phyloP scores from a whole-genome alignment of 2,329 filamentous ascomycete species.

The Diaporthe australafricana region DNA sequence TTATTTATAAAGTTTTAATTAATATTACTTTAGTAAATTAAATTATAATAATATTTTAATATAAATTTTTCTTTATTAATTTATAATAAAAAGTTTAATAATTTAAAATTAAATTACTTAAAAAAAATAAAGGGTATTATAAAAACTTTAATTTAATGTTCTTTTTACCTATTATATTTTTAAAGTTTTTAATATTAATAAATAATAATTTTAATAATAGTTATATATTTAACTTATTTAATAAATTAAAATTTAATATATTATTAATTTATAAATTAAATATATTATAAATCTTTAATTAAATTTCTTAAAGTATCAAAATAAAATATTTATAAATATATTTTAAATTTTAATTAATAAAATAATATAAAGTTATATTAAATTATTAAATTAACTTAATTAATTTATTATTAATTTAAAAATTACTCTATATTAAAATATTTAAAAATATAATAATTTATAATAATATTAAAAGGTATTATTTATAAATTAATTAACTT shows the following conservation, averaged over 20 bases:
- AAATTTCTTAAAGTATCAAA: not conserved
- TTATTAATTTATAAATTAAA: not conserved
- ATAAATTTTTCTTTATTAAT: too few relatives aligned
- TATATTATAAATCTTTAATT: not conserved
- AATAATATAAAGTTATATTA: not conserved
- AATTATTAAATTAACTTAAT: not conserved
- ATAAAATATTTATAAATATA: not conserved
- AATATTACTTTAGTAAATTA: not conserved
- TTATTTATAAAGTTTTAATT: not conserved
- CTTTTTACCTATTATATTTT: not conserved
- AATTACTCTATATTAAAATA: too few relatives aligned
- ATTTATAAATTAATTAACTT: not conserved
- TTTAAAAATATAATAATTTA: too few relatives aligned
- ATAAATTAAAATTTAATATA: not conserved
- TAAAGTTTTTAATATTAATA: too few relatives aligned
- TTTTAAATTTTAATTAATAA: not conserved
- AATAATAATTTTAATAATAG: not conserved
- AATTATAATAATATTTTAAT: not conserved
- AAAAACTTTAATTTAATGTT: not conserved
- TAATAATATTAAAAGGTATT: too few relatives aligned
- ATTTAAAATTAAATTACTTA: not conserved
- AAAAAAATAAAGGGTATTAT: not conserved
- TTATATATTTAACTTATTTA: not conserved
- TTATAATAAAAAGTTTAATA: too few relatives aligned
- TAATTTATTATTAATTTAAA: too few relatives aligned